Conservation (phyloP, 2,329 filamentous ascomycete genomes). For the Neonectria punicea region DNA sequence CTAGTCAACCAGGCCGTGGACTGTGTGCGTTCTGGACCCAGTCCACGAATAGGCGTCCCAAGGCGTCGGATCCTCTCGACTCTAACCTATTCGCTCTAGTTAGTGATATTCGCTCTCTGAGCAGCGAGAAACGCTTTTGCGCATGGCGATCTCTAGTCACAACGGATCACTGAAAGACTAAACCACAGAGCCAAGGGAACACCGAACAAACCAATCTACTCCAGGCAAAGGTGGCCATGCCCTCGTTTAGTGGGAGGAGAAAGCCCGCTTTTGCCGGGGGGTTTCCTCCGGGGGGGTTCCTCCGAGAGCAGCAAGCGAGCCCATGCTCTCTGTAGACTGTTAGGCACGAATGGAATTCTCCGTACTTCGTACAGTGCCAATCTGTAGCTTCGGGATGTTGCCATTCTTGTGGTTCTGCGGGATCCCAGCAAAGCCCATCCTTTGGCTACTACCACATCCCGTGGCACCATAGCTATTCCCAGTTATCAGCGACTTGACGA, state of each 20-base stretch:
- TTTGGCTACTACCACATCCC: conserved; percentile 14
- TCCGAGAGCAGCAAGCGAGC: background rate
- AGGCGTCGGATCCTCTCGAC: background rate
- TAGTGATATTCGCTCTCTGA: background rate
- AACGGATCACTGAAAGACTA: background rate
- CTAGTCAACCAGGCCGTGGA: background rate
- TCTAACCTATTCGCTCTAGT: background rate
- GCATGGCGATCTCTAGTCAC: background rate
- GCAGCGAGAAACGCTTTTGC: background rate
- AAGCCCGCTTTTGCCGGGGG: conserved; percentile 38
- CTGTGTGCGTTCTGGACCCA: background rate
- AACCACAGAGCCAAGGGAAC: background rate
- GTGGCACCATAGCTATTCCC: conserved; percentile 10
- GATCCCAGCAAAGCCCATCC: conserved; percentile 2
- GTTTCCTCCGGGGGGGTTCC: conserved; percentile 28
- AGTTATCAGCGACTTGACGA: background rate
- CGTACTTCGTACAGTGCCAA: too few relatives aligned
- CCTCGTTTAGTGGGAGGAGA: conserved; percentile 2
- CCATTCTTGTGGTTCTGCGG: background rate
- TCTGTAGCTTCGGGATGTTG: conserved; percentile 2
- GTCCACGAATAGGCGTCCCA: background rate
- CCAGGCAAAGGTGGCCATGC: conserved; percentile 1
- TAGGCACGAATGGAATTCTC: background rate
- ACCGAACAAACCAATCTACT: background rate
- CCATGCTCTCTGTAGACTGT: background rate